A percentile compares a stretch with the other conserved stretches of the same genome.
Conservation (phyloP, 2,329 filamentous ascomycete genomes). For the Venturiaceae sp. region DNA sequence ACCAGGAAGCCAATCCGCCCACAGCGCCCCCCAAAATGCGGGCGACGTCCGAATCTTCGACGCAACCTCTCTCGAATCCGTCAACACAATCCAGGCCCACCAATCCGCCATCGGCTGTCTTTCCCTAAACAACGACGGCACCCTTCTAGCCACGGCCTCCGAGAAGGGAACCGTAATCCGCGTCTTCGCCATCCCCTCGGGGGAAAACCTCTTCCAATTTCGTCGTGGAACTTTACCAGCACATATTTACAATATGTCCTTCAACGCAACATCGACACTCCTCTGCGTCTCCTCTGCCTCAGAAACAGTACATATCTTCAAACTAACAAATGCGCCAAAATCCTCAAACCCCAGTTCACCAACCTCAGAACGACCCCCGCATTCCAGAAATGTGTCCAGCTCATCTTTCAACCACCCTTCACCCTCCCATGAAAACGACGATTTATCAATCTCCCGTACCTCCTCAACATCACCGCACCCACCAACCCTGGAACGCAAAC, state of each 20-base stretch:
- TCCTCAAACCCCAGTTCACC: not conserved
- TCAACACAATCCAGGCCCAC: constrained; percentile 94
- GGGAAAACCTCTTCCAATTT: constrained; percentile 93
- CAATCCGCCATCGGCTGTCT: constrained; percentile 85
- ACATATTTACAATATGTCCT: constrained; percentile 97
- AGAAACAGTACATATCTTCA: constrained; percentile 95
- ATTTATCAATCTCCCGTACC: constrained; percentile 9
- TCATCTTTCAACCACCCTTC: not conserved
- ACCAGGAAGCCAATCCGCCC: constrained; percentile 38
- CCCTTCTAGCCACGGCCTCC: constrained; percentile 82
- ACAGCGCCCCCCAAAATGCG: constrained; percentile 53
- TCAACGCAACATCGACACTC: constrained; percentile 87
- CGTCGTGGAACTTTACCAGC: constrained; percentile 90
- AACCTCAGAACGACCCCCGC: not conserved
- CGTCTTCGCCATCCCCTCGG: constrained; percentile 85
- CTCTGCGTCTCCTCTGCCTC: constrained; percentile 93
- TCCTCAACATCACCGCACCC: constrained; percentile 23
- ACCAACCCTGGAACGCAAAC: constrained; percentile 5
- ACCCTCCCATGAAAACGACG: not conserved
- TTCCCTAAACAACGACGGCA: constrained; percentile 86
- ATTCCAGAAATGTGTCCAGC: not conserved
- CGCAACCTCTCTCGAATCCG: constrained; percentile 76
- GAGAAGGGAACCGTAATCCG: constrained; percentile 97
- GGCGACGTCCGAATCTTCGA: constrained; percentile 93
- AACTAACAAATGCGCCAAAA: constrained; percentile 36